Percentiles rank a stretch among this genome's conserved stretches.
phyloP scores from a whole-genome alignment of 169 alveolate genomes.

The Cryptosporidium xiaoi region DNA sequence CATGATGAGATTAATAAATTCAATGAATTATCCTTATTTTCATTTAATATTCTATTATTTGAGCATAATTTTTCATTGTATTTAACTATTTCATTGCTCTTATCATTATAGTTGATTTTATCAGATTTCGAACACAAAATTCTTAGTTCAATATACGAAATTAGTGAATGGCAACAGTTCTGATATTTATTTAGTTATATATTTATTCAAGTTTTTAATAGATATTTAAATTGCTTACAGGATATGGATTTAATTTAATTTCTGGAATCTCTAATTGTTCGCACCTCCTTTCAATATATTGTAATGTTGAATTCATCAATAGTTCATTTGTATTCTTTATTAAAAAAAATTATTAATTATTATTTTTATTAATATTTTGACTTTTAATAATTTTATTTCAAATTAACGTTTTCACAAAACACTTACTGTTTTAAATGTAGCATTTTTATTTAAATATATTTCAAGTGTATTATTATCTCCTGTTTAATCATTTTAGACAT shows the following conservation, averaged over 20 bases:
- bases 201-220: neutral
- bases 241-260: conserved; percentile 16
- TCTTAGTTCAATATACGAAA: conserved; percentile 18
- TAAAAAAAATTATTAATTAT: no score
- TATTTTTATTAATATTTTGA: no score
- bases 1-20: conserved; percentile 42
- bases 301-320: conserved; percentile 23
- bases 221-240: conserved; percentile 18
- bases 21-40: neutral
- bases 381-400: no score
- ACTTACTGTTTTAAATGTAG: no score
- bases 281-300: conserved; percentile 44
- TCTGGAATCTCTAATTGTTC: conserved; percentile 28
- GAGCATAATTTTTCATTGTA: conserved; percentile 26
- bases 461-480: no score
- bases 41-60: conserved; percentile 1
- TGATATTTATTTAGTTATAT: neutral
- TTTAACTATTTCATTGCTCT: neutral
- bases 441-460: no score
- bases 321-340: conserved; percentile 28
- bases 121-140: conserved; percentile 31
- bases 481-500: no score
- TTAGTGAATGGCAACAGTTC: conserved; percentile 63
- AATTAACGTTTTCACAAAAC: no score
- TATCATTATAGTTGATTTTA: neutral